Base-by-base conservation (phyloP, 208 protist species). In the Phytomonas sp. region DNA sequence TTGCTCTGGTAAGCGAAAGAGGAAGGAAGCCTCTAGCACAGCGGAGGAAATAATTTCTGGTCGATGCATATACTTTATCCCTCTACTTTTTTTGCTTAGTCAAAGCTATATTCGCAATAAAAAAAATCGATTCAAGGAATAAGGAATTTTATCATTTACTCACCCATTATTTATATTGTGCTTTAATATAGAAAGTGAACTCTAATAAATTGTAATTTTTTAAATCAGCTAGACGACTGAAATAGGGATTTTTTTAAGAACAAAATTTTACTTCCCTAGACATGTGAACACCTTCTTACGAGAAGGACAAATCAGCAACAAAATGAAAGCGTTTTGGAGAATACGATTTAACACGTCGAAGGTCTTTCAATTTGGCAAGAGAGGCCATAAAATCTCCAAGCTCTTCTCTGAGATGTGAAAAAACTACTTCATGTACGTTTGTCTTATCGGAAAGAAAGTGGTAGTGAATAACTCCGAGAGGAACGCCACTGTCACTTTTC, bases 341-440 rank as follows among this genome's bases (percentile, higher is more conserved):
- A 72, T 96, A 96, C 60, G 92, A 96, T 72, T 96, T 96, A 19
- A 96, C 87, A n/a, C 79, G 81, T 59, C 92, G 89, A 33, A 96
- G 32, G 7, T 83, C 75, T 0, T 23, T 33, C 26, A 92, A 42
- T 31, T 34, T 63, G 29, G 86, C 66, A 3, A 30, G 42, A 1
- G 69, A 70, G 14, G 76, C 45, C 4, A 77, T 71, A 14, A 79
- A 75, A 33, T 82, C 83, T 7, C 84, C 86, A 2, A 94, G 74
- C 64, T 86, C 80, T 19, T 82, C 74, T n/a, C 31, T 19, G 26
- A 90, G 42, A 52, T 96, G 79, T 23, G 71, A 37, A 60, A 74
- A 65, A 34, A 74, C 77, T 23, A 74, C 75, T 31, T 75, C 26
- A 33, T 62, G 42, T 0, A 78, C 86, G 4, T 60, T 33, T 12